A percentile compares a stretch with the other conserved stretches of the same genome.
These are phyloP conservation scores for Scenedesmus sp. DNA, from an alignment of 163 green algal genomes.

Conservation along the genomic window DNA sequence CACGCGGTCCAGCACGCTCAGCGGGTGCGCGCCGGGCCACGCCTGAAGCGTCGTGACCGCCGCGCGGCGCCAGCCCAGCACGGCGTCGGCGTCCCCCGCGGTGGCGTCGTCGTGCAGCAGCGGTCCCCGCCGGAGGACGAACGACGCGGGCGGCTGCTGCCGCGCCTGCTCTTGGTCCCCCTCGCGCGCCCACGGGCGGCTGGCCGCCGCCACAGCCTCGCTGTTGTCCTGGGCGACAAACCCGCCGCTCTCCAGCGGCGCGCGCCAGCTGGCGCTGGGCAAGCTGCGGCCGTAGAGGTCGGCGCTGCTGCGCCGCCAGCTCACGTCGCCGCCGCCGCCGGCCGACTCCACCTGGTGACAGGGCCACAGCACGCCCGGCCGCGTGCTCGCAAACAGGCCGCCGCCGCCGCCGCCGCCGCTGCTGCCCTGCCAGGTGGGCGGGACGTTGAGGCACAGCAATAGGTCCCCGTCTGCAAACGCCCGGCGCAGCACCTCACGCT, in stretches of 20 bases:
- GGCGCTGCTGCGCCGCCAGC: neutral
- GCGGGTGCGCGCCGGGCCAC: conserved; percentile 42
- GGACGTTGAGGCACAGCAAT: conserved; percentile 31
- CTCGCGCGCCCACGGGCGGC: too few relatives aligned
- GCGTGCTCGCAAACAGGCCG: conserved; percentile 25
- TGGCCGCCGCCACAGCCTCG: conserved; percentile 9
- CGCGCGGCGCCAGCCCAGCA: conserved; percentile 20
- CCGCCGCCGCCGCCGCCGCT: neutral
- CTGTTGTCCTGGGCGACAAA: conserved; percentile 48
- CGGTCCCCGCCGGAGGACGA: conserved; percentile 17
- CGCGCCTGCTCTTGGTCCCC: neutral
- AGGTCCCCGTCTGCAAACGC: conserved; percentile 36
- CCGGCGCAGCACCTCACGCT: neutral
- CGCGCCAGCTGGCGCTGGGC: conserved; percentile 4
- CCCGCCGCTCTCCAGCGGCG: neutral
- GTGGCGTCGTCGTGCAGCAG: conserved; percentile 34
- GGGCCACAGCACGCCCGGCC: conserved; percentile 43
- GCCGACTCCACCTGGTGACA: conserved; percentile 29
- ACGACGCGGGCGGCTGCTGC: neutral
- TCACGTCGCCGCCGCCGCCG: neutral
- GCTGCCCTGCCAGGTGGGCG: conserved; percentile 20
- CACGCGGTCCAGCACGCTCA: conserved; percentile 29
- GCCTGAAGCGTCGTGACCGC: conserved; percentile 38
- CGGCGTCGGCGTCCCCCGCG: conserved; percentile 39
- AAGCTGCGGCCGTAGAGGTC: conserved; percentile 42